Percentiles rank a stretch among this genome's conserved stretches.
These are phyloP conservation scores for Microcyclospora pomicola DNA, from an alignment of 2,329 filamentous ascomycete genomes.

Conservation along the genomic window DNA sequence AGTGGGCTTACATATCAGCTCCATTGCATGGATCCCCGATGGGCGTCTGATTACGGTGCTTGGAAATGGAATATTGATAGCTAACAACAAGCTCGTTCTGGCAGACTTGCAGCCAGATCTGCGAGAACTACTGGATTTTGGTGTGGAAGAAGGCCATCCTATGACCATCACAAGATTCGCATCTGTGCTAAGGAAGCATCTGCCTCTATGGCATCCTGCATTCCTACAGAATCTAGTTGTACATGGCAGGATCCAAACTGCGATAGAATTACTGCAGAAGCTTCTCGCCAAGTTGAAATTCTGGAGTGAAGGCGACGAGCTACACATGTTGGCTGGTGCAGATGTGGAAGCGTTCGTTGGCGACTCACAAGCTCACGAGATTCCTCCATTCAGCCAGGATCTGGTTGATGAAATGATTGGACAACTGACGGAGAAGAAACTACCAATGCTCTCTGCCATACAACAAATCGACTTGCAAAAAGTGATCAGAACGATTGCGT, in stretches of 20 bases:
- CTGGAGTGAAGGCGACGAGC: conserved; percentile 61
- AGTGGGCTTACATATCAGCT: conserved; percentile 11
- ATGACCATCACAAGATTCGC: conserved; percentile 8
- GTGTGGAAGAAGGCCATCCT: not conserved
- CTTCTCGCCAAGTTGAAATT: conserved; percentile 70
- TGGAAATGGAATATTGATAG: conserved; percentile 81
- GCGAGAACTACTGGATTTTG: conserved; percentile 6
- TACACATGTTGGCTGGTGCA: conserved; percentile 59
- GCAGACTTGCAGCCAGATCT: conserved; percentile 39
- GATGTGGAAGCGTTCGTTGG: conserved; percentile 33
- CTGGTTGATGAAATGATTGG: conserved; percentile 13
- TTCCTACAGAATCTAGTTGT: conserved; percentile 78
- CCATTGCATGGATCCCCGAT: conserved; percentile 57
- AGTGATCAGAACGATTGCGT: conserved; percentile 15
- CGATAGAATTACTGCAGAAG: conserved; percentile 57
- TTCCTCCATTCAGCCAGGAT: conserved; percentile 8
- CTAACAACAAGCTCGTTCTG: conserved; percentile 59
- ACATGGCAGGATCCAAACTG: conserved; percentile 57
- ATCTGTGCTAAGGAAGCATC: conserved; percentile 56
- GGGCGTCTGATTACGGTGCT: conserved; percentile 78
- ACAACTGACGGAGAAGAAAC: conserved; percentile 37
- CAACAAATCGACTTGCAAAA: conserved; percentile 15
- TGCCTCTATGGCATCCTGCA: conserved; percentile 86
- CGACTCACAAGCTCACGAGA: conserved; percentile 22
- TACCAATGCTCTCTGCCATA: conserved; percentile 12